Evolutionary conservation across 2,329 filamentous ascomycete genomes (phyloP).

Genomic region (Colletotrichum tropicale): DNA sequence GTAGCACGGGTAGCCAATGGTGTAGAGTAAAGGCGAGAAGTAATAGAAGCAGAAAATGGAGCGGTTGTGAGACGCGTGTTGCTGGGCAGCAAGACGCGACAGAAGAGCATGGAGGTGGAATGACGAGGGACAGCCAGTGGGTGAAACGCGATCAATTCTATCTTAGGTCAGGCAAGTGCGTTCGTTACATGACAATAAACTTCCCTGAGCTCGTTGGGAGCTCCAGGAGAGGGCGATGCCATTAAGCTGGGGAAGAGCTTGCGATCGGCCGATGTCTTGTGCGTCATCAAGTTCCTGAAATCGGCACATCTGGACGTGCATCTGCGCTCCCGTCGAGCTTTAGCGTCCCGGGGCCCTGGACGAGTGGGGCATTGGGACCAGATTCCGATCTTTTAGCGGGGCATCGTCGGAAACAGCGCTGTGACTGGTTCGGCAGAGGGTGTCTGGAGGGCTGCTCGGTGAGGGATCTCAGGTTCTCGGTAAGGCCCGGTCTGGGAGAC

Average conservation of each 20-base stretch:
- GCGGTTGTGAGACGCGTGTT: not conserved
- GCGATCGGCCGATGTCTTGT: slow-evolving; percentile 23
- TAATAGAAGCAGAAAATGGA: not conserved
- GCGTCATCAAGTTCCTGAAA: slow-evolving; percentile 21
- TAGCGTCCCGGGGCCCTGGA: slow-evolving; percentile 12
- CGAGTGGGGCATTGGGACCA: not conserved
- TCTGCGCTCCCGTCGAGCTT: not conserved
- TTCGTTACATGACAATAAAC: not conserved
- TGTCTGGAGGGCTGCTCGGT: not conserved
- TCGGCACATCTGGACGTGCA: slow-evolving; percentile 20
- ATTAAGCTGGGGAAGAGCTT: not conserved
- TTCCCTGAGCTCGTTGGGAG: not conserved
- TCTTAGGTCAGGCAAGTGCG: not conserved
- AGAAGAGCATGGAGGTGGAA: not conserved
- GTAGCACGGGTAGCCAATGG: too few relatives aligned
- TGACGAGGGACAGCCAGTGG: not conserved
- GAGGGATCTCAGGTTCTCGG: not conserved
- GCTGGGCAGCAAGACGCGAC: slow-evolving; percentile 2
- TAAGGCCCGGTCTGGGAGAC: fast-evolving
- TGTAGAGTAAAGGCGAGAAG: not conserved
- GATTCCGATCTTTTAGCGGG: not conserved
- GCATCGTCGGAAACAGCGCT: not conserved
- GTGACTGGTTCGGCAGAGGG: not conserved
- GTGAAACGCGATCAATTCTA: not conserved
- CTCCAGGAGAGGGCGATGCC: not conserved